These are phyloP conservation scores for Talinum fruticosum DNA, from an alignment of 148 eudicot species.

Conservation along the genomic window DNA sequence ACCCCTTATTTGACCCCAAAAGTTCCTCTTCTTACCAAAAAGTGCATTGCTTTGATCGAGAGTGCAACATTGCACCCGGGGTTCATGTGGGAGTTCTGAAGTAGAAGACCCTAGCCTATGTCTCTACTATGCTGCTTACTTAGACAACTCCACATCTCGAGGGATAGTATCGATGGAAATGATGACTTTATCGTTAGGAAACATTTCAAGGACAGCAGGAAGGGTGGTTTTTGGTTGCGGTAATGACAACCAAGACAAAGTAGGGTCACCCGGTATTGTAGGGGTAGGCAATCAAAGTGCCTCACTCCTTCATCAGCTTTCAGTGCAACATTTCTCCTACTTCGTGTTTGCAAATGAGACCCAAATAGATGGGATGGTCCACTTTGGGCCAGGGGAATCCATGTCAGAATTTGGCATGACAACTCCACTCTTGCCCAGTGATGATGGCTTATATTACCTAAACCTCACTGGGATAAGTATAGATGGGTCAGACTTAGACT, in stretches of 20 bases:
- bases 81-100: slow-evolving; percentile 18
- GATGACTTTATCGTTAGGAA: slow-evolving; percentile 13
- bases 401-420: slow-evolving; percentile 25
- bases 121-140: slow-evolving; percentile 22
- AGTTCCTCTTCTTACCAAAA: slow-evolving; percentile 23
- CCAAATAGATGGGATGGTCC: slow-evolving; percentile 24
- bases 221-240: slow-evolving; percentile 29
- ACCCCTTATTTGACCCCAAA: slow-evolving; percentile 25
- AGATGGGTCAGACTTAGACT: slow-evolving; percentile 24
- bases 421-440: slow-evolving; percentile 22
- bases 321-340: slow-evolving; percentile 24
- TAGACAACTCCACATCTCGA: slow-evolving; percentile 14
- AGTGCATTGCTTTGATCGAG: slow-evolving; percentile 8
- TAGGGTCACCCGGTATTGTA: slow-evolving; percentile 22
- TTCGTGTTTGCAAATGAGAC: slow-evolving; percentile 24
- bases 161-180: slow-evolving; percentile 25
- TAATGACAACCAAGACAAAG: slow-evolving; percentile 23
- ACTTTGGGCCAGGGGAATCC: slow-evolving; percentile 22
- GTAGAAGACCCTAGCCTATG: slow-evolving; percentile 16
- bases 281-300: slow-evolving; percentile 23
- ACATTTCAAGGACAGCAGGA: slow-evolving; percentile 13
- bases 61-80: slow-evolving; percentile 20
- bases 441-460: slow-evolving; percentile 24
- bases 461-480: slow-evolving; percentile 27
- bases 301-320: slow-evolving; percentile 22